Base-by-base conservation (phyloP, 352 stramenopile genomes). In the Blastocystis sp. region DNA sequence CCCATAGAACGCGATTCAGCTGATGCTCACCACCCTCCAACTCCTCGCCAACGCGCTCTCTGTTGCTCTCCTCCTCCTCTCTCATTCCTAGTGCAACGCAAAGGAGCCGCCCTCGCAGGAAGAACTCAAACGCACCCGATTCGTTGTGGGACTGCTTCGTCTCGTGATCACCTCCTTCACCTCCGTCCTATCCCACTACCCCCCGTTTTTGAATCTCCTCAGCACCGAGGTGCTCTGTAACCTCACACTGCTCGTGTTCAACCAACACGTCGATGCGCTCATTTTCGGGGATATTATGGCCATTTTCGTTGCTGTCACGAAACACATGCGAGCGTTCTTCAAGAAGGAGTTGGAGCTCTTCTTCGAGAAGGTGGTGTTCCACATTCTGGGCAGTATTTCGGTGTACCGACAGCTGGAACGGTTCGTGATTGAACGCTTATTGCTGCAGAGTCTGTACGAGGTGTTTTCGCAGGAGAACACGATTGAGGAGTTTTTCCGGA, bases 321-420 rank as follows among this genome's bases (percentile, higher is more conserved):
- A 62, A 2, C 21, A 66, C 9, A 33, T 85, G 31, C 26, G 24
- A 45, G 35, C 16, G 19, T n/a, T 19, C n/a, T 50, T 69, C 24
- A 85, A 85, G 51, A 85, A 85, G 74, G 74, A 85, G 60, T 19
- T 85, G 74, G 74, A 85, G 61, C 61, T 85, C 4, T 67, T 85
- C 21, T 85, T 67, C 41, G 74, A 85, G 35, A 85, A 85, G 61
- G 74, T 85, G 50, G 74, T 85, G 24, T 85, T 85, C 60, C 60
- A 66, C 10, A 37, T 85, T 37, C 37, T 85, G 29, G 74, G 74
- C 4, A 85, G 31, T 67, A 85, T 85, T 63, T 67, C 50, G 10
- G 55, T 69, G 3, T 69, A 62, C 29, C 19, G 50, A 1, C 29
- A 41, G 21, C 10, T 85, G 16, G 74, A 85, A 50, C 74, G 60